Evolutionary conservation across 208 protist species (phyloP).

Genomic region (Leishmania turanica): DNA sequence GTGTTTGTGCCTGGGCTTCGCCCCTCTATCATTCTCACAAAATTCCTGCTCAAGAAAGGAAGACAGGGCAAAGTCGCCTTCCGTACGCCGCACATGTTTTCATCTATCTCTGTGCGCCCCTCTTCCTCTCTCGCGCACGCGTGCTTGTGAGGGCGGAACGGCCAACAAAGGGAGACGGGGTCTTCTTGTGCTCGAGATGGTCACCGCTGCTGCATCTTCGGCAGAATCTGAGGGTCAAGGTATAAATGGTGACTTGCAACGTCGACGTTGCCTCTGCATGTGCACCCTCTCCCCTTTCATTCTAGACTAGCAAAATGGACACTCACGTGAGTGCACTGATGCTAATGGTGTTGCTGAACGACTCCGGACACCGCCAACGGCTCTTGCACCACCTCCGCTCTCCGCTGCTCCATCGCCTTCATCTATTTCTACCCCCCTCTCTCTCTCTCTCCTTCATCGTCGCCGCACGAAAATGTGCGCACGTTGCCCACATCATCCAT

Average conservation of each 20-base stretch:
- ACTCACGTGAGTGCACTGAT: neutral
- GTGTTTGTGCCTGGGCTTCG: neutral
- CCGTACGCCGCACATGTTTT: neutral
- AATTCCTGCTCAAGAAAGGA: neutral
- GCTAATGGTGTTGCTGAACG: neutral
- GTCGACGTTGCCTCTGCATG: neutral
- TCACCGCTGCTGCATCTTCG: neutral
- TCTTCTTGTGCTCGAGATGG: neutral
- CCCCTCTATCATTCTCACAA: neutral
- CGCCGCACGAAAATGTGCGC: neutral
- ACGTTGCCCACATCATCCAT: neutral
- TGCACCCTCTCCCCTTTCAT: neutral
- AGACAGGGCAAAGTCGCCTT: neutral
- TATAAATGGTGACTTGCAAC: neutral
- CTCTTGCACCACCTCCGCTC: neutral
- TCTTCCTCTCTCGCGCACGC: neutral
- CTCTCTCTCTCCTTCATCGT: neutral
- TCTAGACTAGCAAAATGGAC: neutral
- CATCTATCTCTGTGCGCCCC: neutral
- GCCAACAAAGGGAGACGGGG: neutral
- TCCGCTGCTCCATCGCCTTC: neutral
- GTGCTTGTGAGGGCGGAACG: neutral
- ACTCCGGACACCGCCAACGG: neutral
- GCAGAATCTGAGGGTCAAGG: neutral
- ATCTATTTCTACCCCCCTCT: neutral